Base-by-base conservation (phyloP, 192 early-diverging fungal genomes). In the Entomortierella lignicola region DNA sequence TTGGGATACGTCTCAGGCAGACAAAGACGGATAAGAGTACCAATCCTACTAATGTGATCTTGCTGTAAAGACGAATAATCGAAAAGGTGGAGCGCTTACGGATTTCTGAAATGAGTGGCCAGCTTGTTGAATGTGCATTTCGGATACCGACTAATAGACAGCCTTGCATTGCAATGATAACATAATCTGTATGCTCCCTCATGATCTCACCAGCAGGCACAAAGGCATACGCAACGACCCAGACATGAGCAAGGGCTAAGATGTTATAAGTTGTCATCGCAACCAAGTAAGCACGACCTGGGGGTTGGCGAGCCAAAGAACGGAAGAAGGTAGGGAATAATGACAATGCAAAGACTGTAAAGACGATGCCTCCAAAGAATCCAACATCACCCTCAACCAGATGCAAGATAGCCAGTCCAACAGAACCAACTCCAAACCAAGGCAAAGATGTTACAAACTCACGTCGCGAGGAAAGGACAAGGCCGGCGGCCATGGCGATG, bases 221-320 rank as follows among this genome's bases (percentile, higher is more conserved):
- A 85, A 94, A 94, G 55, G 87, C 93, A 54, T 94, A 94, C 6
- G 93, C 93, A 8, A 94, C 93, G 6, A 90, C 88, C 92, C 92
- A 94, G 8, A 93, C 91, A 54, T 93, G 91, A 11, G 85, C 91
- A 20, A 94, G 77, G 51, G 89, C 90, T 26, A 94, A 72, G 11
- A 92, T 60, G 72, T 92, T 93, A 72, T 93, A 93, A 60, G 83
- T 83, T 66, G 92, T 71, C 70, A 89, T 87, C 8, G 84, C 81
- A 20, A 86, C 77, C 5, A 88, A 73, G 31, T 91, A 81, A 32
- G 93, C 92, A 56, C 85, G 87, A 18, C 91, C 92, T 2, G 92
- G 90, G 30, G 88, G 86, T 53, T 88, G 84, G 11, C 75, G 82
- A 42, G 87, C 73, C 26, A 85, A 66, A 0, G 83, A 84, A 17